Evolutionary conservation across 2,329 filamentous ascomycete genomes (phyloP).

Genomic region (Aspergillus fructus): DNA sequence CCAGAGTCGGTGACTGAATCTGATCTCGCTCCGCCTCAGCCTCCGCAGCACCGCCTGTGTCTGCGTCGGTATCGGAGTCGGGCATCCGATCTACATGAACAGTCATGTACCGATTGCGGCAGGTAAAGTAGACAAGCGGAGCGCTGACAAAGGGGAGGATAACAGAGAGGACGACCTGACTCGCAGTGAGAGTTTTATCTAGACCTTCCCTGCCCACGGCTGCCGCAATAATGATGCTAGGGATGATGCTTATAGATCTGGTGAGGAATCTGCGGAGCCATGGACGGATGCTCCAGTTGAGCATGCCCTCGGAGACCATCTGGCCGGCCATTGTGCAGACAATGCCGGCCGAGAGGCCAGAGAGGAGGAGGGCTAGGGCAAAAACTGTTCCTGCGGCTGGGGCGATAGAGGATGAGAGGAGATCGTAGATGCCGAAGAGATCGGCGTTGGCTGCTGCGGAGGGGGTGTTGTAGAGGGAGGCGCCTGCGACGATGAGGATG

Average conservation of each 20-base stretch:
- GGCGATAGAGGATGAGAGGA: conserved; percentile 68
- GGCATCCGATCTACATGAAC: conserved; percentile 51
- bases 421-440: conserved; percentile 77
- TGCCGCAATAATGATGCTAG: conserved; percentile 78
- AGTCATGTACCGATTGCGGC: conserved; percentile 76
- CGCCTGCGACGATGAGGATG: conserved; percentile 78
- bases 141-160: conserved; percentile 81
- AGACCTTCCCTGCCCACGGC: conserved; percentile 72
- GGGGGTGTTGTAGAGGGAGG: conserved; percentile 65
- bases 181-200: conserved; percentile 69
- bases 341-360: conserved; percentile 77
- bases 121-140: conserved; percentile 83
- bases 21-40: background rate
- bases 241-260: conserved; percentile 75
- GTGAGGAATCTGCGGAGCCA: conserved; percentile 80
- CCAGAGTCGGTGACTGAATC: background rate
- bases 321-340: conserved; percentile 88
- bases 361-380: conserved; percentile 75
- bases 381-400: conserved; percentile 81
- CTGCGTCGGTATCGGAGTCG: conserved; percentile 17
- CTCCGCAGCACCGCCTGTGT: background rate
- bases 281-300: conserved; percentile 71
- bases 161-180: conserved; percentile 75
- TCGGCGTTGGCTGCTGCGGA: conserved; percentile 64
- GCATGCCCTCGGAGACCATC: conserved; percentile 81